These are phyloP conservation scores for Rhizopus microsporus DNA, from an alignment of 371 early-diverging fungal species.

Conservation along the genomic window DNA sequence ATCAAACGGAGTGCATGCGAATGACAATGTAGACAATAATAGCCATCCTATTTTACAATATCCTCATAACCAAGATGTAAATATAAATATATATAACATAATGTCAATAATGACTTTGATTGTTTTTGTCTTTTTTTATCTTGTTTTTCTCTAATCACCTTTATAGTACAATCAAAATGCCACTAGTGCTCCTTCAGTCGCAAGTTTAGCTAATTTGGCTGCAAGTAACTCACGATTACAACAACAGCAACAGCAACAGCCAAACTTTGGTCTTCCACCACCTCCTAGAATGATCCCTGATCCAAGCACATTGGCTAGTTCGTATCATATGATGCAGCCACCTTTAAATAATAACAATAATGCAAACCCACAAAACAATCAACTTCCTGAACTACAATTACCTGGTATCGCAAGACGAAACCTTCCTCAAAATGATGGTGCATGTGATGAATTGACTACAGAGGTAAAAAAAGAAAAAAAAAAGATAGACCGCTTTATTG, in stretches of 20 bases:
- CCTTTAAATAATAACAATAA: slow-evolving; percentile 6
- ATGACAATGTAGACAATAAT: neutral
- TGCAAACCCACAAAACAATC: neutral
- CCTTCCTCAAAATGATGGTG: slow-evolving; percentile 51
- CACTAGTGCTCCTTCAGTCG: slow-evolving; percentile 16
- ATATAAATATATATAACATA: neutral
- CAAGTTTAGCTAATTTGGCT: slow-evolving; percentile 25
- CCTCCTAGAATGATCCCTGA: slow-evolving; percentile 21
- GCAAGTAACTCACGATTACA: slow-evolving; percentile 3
- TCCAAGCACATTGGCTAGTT: slow-evolving; percentile 20
- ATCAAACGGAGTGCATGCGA: slow-evolving; percentile 3
- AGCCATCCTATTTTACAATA: slow-evolving; percentile 5
- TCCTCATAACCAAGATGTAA: slow-evolving; percentile 8
- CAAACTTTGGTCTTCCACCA: slow-evolving; percentile 5
- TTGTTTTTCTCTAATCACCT: neutral
- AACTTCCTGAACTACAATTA: slow-evolving; percentile 24
- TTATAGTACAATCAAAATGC: slow-evolving; percentile 8
- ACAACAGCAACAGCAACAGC: slow-evolving; percentile 4
- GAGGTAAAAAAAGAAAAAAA: slow-evolving; percentile 15
- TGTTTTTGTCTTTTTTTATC: too few species aligned
- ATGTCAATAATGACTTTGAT: neutral
- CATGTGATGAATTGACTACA: slow-evolving; percentile 34
- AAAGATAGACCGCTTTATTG: neutral
- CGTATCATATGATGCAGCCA: slow-evolving; percentile 18
- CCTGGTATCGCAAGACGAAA: slow-evolving; percentile 34